Percentiles rank a stretch among this genome's conserved stretches.
phyloP scores from a whole-genome alignment of 108 stramenopile species.

The Licmophora abbreviata region DNA sequence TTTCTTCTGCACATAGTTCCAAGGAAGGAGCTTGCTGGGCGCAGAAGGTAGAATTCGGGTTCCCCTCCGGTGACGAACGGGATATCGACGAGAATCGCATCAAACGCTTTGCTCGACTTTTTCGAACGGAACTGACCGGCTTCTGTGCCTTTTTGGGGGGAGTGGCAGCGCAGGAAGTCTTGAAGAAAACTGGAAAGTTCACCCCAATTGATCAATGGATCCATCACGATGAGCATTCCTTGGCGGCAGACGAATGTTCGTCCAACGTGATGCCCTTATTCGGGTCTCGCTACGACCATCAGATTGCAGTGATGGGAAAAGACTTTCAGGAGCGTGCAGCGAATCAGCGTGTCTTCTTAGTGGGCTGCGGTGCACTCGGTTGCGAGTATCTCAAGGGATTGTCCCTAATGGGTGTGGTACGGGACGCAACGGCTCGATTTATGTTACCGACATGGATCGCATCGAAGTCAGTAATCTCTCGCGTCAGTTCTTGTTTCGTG shows the following conservation, averaged over 20 bases:
- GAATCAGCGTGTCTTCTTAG: constrained; percentile 67
- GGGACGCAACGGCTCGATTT: constrained; percentile 56
- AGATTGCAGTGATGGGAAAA: constrained; percentile 64
- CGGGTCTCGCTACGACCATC: constrained; percentile 64
- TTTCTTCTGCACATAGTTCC: constrained; percentile 9
- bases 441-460: constrained; percentile 82
- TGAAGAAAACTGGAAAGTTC: constrained; percentile 81
- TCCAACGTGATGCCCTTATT: constrained; percentile 30
- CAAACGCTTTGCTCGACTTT: constrained; percentile 38
- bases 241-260: constrained; percentile 47
- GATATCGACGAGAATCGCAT: constrained; percentile 51
- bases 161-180: constrained; percentile 83
- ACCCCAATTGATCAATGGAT: constrained; percentile 73
- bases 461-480: constrained; percentile 81
- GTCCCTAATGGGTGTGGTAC: constrained; percentile 70
- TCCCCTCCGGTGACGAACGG: constrained; percentile 39
- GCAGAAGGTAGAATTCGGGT: constrained; percentile 33
- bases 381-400: constrained; percentile 88
- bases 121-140: constrained; percentile 54
- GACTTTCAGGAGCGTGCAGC: constrained; percentile 52
- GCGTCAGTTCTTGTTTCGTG: constrained; percentile 82
- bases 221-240: constrained; percentile 31
- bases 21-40: constrained; percentile 31
- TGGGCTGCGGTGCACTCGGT: constrained; percentile 83
- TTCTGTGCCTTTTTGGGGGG: constrained; percentile 79